A percentile compares a stretch with the other conserved stretches of the same genome.
Conservation (phyloP, 257 asterid species). For the Handroanthus guayacan region DNA sequence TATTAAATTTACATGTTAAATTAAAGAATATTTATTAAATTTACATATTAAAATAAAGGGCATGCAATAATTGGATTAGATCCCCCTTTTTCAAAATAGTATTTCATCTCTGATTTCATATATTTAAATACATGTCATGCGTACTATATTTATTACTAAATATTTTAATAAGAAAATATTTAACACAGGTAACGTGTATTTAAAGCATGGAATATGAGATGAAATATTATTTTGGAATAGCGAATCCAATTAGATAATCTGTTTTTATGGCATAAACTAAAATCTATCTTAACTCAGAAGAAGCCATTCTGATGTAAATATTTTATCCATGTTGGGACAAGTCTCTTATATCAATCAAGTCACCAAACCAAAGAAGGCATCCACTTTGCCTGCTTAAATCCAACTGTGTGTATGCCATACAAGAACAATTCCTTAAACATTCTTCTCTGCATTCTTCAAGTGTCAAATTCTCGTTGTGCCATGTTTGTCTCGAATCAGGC, state of each 20-base stretch:
- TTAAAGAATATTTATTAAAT: no score
- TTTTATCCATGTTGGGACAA: constrained; percentile 33
- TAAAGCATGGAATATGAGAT: no score
- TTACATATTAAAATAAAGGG: no score
- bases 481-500: constrained; percentile 34
- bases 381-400: constrained; percentile 37
- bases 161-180: no score
- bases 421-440: constrained; percentile 32
- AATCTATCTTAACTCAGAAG: constrained; percentile 36
- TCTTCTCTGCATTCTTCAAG: constrained; percentile 38
- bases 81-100: no score
- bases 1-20: neutral
- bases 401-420: constrained; percentile 34
- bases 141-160: no score
- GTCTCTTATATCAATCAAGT: constrained; percentile 39
- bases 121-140: no score
- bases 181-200: no score
- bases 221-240: no score
- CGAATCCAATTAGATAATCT: neutral
- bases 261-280: neutral
- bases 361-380: constrained; percentile 44
- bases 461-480: constrained; percentile 33
- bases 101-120: no score
- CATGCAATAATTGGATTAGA: no score
- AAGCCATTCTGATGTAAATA: constrained; percentile 42